Evolutionary conservation across 1,284 basidiomycete genomes (phyloP), one percentile per base, ranked within the genome.

Genomic region (Grifola frondosa): DNA sequence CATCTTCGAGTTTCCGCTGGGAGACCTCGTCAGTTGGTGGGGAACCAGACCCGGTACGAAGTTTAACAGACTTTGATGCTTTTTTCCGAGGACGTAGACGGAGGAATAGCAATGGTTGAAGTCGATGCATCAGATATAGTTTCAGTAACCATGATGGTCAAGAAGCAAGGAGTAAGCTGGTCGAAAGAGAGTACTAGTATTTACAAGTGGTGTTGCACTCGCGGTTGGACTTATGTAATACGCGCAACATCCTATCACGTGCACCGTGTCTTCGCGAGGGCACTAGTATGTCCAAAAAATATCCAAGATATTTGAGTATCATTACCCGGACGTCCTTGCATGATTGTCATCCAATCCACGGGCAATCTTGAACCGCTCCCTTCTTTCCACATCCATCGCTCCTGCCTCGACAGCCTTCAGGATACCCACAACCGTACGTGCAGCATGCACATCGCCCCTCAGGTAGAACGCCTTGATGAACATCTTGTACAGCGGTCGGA

Each of bases 1-100:
- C 85, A 64, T 88, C 85, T 47, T 84, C 79, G 30, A 88, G 74
- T 62, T 88, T 88, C 43, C 85, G 76, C 82, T 88, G 55, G 17
- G 38, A 30, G 25, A 6, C 33, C 43, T 28, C 40, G 50, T 56
- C 46, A 57, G 47, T 42, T 23, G 31, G 20, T 34, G 36, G 23
- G 30, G 42, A 36, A 37, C 10, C 28, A 24, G 37, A 17, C 20
- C n/a, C n/a, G n/a, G n/a, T n/a, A n/a, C n/a, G 46, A 23, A 17
- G 24, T 17, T 30, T 26, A 17, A 52, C 56, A 42, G 43, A 58
- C 56, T 48, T 58, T 58, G 46, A 56, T 52, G 39, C 43, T 54
- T 48, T 53, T 55, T 34, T 53, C 53, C 23, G 52, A 45, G 11
- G 49, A 34, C 8, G 30, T 38, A 28, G 42, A 32, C 37, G 43